Evolutionary conservation across 108 stramenopile species (phyloP), one percentile per base, ranked within the genome.

Genomic region (Cyclotella sp.): DNA sequence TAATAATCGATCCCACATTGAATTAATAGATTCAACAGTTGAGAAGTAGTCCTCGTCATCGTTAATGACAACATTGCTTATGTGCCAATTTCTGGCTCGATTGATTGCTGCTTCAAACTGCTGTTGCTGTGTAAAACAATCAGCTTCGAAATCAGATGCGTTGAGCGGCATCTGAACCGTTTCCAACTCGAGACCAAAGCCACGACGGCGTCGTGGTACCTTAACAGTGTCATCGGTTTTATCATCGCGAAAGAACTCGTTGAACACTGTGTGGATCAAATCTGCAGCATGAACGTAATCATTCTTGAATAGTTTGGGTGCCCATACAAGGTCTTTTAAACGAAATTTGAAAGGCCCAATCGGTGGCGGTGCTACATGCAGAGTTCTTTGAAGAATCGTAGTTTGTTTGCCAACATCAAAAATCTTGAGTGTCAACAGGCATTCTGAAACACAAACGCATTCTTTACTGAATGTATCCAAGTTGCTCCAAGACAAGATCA

Each of bases 131-230:
- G 76, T 77, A n/a, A 55, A 77, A 70, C 76, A 77, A 13, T 21
- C 68, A 44, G 44, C 60, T 41, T 77, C 76, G 22, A 42, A 41
- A 63, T 77, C 76, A 28, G 69, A 15, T 15, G 18, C 24, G 22
- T 28, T 65, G 7, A 65, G 67, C 26, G 76, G 68, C 52, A 77
- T 34, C 54, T 63, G 68, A 41, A 77, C 76, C 9, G 76, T 77
- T 54, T 77, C 76, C 68, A 77, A 55, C 34, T 77, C 76, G 9
- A 77, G 40, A 21, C 76, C 76, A 70, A 77, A 77, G 15, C 76
- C 76, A 53, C 76, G 60, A 41, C 76, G 75, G n/a, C 75, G 75
- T 34, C 46, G 26, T 9, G 46, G 12, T 9, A 28, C 8, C 18
- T 22, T 34, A 29, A 49, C 26, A 9, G 0, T 34, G 2, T 64